These are phyloP conservation scores for Fragilariopsis cylindrus DNA, from an alignment of 108 stramenopile genomes.

Conservation along the genomic window DNA sequence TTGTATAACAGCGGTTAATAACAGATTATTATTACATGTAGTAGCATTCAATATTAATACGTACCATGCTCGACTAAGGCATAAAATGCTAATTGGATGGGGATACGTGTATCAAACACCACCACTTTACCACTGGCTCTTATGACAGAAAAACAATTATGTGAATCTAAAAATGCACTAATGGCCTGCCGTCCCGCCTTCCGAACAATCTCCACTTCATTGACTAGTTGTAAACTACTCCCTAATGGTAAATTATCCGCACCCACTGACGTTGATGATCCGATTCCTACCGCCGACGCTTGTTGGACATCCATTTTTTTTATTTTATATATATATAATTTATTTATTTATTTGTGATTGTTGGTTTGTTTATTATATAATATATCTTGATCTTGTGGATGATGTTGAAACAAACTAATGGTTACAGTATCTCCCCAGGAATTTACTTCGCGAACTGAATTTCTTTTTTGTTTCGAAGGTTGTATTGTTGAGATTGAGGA, in stretches of 20 bases:
- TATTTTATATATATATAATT: too few species aligned
- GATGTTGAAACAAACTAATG: not conserved
- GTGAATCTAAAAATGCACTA: slow-evolving; percentile 67
- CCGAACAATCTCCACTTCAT: slow-evolving; percentile 80
- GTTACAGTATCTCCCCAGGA: too few species aligned
- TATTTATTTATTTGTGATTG: too few species aligned
- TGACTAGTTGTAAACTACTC: slow-evolving; percentile 24
- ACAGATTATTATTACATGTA: too few species aligned
- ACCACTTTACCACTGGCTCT: slow-evolving; percentile 90
- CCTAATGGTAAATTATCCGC: slow-evolving; percentile 37
- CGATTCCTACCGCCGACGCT: too few species aligned
- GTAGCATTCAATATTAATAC: slow-evolving; percentile 13
- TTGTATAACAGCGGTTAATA: too few species aligned
- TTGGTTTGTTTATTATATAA: not conserved
- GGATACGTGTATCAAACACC: slow-evolving; percentile 96
- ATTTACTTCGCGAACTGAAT: too few species aligned
- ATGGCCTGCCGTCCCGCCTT: slow-evolving; percentile 80
- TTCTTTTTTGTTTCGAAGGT: too few species aligned
- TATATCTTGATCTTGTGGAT: not conserved
- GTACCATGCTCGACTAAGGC: slow-evolving; percentile 96
- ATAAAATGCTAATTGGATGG: slow-evolving; percentile 97
- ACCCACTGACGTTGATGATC: not conserved
- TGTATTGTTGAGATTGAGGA: too few species aligned
- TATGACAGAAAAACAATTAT: slow-evolving; percentile 77
- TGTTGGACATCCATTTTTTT: too few species aligned